Percentiles rank a stretch among this genome's conserved stretches.
Evolutionary conservation across 345 rosid species (phyloP).

Genomic region (Syzygium grande): DNA sequence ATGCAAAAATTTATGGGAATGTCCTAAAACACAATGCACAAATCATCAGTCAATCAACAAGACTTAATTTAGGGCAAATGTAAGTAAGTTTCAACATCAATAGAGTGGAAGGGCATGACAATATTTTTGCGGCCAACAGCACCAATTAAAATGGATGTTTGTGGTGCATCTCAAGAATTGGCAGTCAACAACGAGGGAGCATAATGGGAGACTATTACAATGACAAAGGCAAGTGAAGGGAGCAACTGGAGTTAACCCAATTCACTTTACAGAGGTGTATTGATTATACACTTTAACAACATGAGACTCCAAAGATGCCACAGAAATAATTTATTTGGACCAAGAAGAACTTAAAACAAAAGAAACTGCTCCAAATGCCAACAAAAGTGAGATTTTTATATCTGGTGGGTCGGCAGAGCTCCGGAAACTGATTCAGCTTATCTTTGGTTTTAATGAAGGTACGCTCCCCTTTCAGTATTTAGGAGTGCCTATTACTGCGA

Average conservation of each 20-base stretch:
- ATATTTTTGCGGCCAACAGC: neutral
- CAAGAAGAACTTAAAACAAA: neutral
- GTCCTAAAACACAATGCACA: neutral
- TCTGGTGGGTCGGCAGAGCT: no score
- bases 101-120: neutral
- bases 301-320: neutral
- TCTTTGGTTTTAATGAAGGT: no score
- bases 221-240: neutral
- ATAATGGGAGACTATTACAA: neutral
- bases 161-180: neutral
- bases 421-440: no score
- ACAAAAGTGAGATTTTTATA: no score
- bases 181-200: neutral
- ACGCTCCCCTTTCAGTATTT: no score
- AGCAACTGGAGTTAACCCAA: neutral
- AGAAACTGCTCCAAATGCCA: no score
- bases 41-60: neutral
- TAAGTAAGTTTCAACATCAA: neutral
- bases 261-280: neutral
- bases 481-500: no score
- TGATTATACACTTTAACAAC: neutral
- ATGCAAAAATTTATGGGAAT: neutral
- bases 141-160: neutral
- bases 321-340: neutral
- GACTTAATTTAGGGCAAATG: neutral